A percentile compares a stretch with the other conserved stretches of the same genome.
These are phyloP conservation scores for Pleurotus citrinopileatus DNA, from an alignment of 768 basidiomycete genomes.

Conservation along the genomic window DNA sequence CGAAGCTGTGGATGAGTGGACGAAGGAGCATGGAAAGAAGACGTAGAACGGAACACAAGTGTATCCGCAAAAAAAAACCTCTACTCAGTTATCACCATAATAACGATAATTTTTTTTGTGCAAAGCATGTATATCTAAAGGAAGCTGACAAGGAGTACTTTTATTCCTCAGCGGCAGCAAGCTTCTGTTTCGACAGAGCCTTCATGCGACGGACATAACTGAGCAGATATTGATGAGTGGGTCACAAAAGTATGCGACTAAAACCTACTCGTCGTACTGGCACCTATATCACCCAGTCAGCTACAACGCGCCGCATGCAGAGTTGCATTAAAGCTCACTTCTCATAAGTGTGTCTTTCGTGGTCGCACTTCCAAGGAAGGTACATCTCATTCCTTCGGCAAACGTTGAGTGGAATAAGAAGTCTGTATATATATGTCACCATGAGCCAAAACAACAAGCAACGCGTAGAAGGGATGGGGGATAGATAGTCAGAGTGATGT, in stretches of 20 bases:
- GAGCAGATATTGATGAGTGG: conserved; percentile 6
- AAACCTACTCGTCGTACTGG: conserved; percentile 92
- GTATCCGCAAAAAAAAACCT: background rate
- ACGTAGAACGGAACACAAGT: conserved; percentile 16
- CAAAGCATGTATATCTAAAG: too few species aligned
- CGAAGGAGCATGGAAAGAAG: conserved; percentile 35
- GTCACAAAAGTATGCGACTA: conserved; percentile 6
- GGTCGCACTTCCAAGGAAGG: conserved; percentile 91
- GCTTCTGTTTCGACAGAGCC: conserved; percentile 71
- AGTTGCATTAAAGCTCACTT: conserved; percentile 47
- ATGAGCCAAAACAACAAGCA: too few species aligned
- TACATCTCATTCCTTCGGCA: conserved; percentile 79
- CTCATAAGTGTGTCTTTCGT: conserved; percentile 84
- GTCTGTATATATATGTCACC: conserved; percentile 37
- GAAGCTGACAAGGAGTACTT: too few species aligned
- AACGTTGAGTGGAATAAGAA: conserved; percentile 83
- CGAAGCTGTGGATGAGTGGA: conserved; percentile 45
- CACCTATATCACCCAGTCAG: conserved; percentile 50
- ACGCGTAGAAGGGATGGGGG: too few species aligned
- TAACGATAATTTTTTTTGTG: too few species aligned
- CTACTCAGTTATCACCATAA: too few species aligned
- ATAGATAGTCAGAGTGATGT: conserved; percentile 4
- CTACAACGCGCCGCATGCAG: background rate
- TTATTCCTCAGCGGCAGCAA: conserved; percentile 34
- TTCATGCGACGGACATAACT: conserved; percentile 92